Base-by-base conservation (phyloP, 768 basidiomycete genomes). In the Tricholomella constricta region DNA sequence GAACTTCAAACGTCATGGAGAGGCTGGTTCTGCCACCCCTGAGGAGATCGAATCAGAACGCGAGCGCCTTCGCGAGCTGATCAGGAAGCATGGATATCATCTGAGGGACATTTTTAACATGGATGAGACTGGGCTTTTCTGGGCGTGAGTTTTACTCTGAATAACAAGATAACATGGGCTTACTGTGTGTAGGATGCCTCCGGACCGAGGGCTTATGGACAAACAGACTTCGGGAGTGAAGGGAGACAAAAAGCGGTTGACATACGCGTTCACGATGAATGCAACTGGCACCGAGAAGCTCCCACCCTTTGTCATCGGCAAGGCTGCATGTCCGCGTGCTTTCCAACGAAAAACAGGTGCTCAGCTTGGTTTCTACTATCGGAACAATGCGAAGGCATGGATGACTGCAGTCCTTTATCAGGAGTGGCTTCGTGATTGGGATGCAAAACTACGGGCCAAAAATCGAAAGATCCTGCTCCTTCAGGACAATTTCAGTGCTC, bases 371-470 rank as follows among this genome's bases (percentile, higher is more conserved):
- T 75, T 73, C 49, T 54, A 63, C 48, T 75, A 75, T 45, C 59
- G 58, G 9, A 69, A 67, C 59, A 76, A 74, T 58, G 58, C 56
- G 17, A 76, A 69, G 46, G 69, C 71, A 2, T 75, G 71, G 73
- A 76, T 75, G 73, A 73, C 67, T 0, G 27, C 61, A 0, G 34
- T 45, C 10, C 53, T 74, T 2, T 76, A 69, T 63, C 59, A 70
- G 34, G 64, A 71, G 22, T 76, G 71, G 70, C 51, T 74, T 38
- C 37, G 46, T 17, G 15, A 64, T 12, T 71, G 65, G 64, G 71
- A 75, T 57, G n/a, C 27, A 5, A 54, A 73, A 37, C 47, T 74
- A 42, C 36, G 49, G 11, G 3, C 19, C 44, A 19, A 63, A 15
- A 29, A 27, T 0, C 22, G 11, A 9, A 32, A 47, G 6, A 42